Conservation (phyloP, 768 basidiomycete genomes). For the Asterophora parasitica region DNA sequence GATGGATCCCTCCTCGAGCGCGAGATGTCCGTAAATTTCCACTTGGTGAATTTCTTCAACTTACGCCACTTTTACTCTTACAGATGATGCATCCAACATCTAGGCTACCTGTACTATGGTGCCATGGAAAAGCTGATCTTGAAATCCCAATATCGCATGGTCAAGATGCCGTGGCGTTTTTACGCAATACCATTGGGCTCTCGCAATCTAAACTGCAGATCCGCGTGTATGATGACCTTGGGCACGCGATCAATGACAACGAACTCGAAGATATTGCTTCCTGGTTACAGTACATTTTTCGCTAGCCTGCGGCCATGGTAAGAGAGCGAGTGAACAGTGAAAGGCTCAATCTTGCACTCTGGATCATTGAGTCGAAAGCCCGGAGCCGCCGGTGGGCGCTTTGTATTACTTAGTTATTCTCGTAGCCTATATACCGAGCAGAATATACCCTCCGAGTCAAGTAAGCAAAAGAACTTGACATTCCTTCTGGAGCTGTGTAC, state of each 20-base stretch:
- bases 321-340: too few relatives aligned
- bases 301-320: too few relatives aligned
- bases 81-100: constrained; percentile 30
- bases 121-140: constrained; percentile 33
- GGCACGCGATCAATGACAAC: constrained; percentile 28
- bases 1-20: constrained; percentile 38
- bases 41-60: not conserved
- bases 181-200: constrained; percentile 24
- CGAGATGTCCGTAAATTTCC: constrained; percentile 25
- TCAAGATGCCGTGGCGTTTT: constrained; percentile 27
- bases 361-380: too few relatives aligned
- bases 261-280: constrained; percentile 28
- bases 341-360: too few relatives aligned
- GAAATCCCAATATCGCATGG: constrained; percentile 33
- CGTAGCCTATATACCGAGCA: too few relatives aligned
- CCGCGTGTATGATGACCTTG: constrained; percentile 27
- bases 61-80: constrained; percentile 9
- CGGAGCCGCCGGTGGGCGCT: too few relatives aligned
- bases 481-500: too few relatives aligned
- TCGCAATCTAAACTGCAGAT: constrained; percentile 17
- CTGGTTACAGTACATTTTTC: constrained; percentile 21
- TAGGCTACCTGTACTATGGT: constrained; percentile 37
- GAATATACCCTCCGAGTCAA: too few relatives aligned
- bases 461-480: too few relatives aligned
- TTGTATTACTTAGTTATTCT: too few relatives aligned